Evolutionary conservation across 352 stramenopile species (phyloP), one percentile per base, ranked within the genome.

Genomic region (Pythium angustatum): DNA sequence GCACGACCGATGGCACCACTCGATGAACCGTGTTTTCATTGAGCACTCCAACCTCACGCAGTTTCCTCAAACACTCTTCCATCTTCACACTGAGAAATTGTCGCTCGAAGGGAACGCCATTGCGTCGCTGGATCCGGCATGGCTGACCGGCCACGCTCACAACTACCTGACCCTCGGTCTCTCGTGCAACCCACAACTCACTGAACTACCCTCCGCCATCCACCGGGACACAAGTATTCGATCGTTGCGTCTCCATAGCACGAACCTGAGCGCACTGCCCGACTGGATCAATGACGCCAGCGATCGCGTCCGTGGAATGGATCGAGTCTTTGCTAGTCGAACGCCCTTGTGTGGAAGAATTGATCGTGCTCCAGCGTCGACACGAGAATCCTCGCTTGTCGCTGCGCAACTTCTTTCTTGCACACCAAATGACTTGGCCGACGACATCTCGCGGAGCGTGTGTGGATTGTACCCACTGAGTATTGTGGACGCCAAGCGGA

Each of bases 31-130:
- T 0, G 22, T 70, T 15, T 56, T 53, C 22, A 55, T 69, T 17
- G 62, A 69, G 22, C 47, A 64, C 48, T 60, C 54, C 0, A 45
- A 49, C 14, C 34, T 69, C 45, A 55, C 45, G 1, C 8, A 53
- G 22, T n/a, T 69, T 19, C 62, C 62, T 1, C 22, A 26, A 3
- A 44, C 55, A 4, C 33, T 69, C 7, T 31, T 26, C n/a, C 41
- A 31, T 5, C n/a, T 69, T 10, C 36, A 17, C 0, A 48, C 62
- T 21, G 38, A 69, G 9, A 61, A 60, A n/a, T 50, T 70, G 6
- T 65, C 56, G 31, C 56, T 70, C 10, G 49, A 62, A 49, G 63
- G 56, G 19, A 70, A 70, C 27, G 47, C 33, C 3, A 54, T 69
- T 34, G n/a, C 48, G 22, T 21, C 28, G 36, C 15, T 64, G 26